Base-by-base conservation (phyloP, 1,284 basidiomycete species). In the Puccinia coronata region DNA sequence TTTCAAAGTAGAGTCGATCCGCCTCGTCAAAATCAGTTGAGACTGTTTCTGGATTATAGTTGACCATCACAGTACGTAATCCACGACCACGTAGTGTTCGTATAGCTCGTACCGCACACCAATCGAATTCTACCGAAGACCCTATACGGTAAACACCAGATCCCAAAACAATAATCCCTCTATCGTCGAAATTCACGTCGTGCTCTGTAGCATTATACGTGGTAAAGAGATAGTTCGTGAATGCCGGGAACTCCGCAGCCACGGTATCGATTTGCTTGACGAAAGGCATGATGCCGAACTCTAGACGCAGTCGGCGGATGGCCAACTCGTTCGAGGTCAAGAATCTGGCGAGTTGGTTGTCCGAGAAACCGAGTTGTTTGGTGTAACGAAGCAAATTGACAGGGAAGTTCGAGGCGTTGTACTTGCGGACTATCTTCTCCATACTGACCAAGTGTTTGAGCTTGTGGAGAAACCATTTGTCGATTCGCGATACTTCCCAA, bases 231-330 rank as follows among this genome's bases (percentile, higher is more conserved):
- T 99, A 98, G 89, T 99, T 99, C 82, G 97, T 98, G 89, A 92
- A 95, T 0, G 96, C 95, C 0, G 96, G 97, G 90, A 98, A 99
- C 86, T 99, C 96, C 71, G 97, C 96, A 8, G 96, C 96, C 82
- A 98, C 95, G 0, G 96, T 98, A 86, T 99, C 96, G 85, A 98
- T 99, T 87, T 98, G 96, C 89, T 98, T 99, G 87, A 98, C 93
- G 86, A 95, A 97, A 0, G 96, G 96, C 72, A 89, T 89, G 85
- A 98, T 92, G 70, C 90, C 90, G 81, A 88, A 88, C 87, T 98
- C 96, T 86, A 94, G 91, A 82, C 96, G 92, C 75, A 95, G 88
- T 72, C 90, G 90, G 78, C 95, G 93, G 39, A 97, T 91, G 63
- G 94, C 94, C 41, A 96, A 90, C 87, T 96, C 95, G 25, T 92